phyloP scores from a whole-genome alignment of 257 asterid species.

The Plectranthus barbatus region DNA sequence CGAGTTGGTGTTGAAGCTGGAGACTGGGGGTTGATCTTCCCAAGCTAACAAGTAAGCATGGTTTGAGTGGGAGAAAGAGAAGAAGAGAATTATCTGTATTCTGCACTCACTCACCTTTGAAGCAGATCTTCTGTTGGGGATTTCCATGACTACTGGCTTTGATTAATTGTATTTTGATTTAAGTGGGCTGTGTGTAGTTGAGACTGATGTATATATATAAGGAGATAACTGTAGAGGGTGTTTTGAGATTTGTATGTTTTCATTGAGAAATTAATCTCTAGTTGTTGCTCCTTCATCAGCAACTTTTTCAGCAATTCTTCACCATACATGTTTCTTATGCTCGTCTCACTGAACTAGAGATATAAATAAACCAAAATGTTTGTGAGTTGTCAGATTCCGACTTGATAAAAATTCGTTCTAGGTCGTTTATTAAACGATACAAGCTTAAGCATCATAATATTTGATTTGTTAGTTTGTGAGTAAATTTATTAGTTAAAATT shows the following conservation, averaged over 20 bases:
- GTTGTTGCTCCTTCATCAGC: conserved; percentile 44
- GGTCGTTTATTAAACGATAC: too few species aligned
- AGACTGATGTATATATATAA: conserved; percentile 14
- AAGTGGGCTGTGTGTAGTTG: conserved; percentile 9
- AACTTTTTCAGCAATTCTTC: conserved; percentile 18
- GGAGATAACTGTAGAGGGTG: neutral
- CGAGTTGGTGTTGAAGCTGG: conserved; percentile 18
- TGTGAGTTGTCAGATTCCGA: too few species aligned
- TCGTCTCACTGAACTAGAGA: too few species aligned
- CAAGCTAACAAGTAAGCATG: conserved; percentile 5
- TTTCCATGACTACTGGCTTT: conserved; percentile 35
- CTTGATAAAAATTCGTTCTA: too few species aligned
- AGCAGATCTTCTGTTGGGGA: conserved; percentile 37
- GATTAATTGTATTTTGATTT: neutral
- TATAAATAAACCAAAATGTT: too few species aligned
- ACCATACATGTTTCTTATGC: conserved; percentile 33
- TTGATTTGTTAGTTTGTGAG: too few species aligned
- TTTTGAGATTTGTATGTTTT: conserved; percentile 41
- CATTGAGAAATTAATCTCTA: conserved; percentile 22
- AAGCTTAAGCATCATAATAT: too few species aligned
- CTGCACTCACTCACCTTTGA: conserved; percentile 31
- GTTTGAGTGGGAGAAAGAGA: neutral
- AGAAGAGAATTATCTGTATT: neutral
- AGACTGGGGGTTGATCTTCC: conserved; percentile 22
- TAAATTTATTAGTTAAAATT: too few species aligned